A percentile compares a stretch with the other conserved stretches of the same genome.
These are phyloP conservation scores for Pulveroboletus sp. DNA, from an alignment of 1,284 basidiomycete species.

Conservation along the genomic window DNA sequence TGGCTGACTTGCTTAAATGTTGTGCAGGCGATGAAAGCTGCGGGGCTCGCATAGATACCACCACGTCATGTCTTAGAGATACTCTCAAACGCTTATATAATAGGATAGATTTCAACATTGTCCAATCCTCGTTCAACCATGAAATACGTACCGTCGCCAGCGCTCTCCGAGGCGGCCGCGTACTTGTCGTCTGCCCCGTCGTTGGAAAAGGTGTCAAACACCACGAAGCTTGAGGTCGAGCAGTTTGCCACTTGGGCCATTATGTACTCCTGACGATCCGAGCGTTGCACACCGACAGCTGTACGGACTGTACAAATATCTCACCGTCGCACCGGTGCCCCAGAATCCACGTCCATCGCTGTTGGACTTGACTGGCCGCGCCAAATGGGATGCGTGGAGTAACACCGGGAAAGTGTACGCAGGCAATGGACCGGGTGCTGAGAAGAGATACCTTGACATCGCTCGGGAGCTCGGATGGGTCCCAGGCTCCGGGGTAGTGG, in stretches of 20 bases:
- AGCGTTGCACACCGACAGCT: conserved; percentile 54
- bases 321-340: conserved; percentile 61
- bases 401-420: conserved; percentile 52
- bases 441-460: conserved; percentile 68
- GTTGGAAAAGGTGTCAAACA: conserved; percentile 52
- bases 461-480: conserved; percentile 72
- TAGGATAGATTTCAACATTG: conserved; percentile 17
- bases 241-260: conserved; percentile 26
- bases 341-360: conserved; percentile 69
- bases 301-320: conserved; percentile 83
- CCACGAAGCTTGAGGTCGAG: conserved; percentile 74
- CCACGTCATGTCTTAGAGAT: conserved; percentile 6
- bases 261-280: conserved; percentile 33
- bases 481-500: conserved; percentile 35
- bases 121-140: conserved; percentile 14
- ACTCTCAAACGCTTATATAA: conserved; percentile 32
- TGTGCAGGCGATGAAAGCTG: conserved; percentile 77
- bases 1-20: conserved; percentile 6
- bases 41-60: conserved; percentile 68
- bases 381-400: conserved; percentile 89
- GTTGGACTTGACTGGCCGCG: conserved; percentile 77
- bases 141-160: conserved; percentile 45
- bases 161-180: conserved; percentile 60
- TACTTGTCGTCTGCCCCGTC: conserved; percentile 63
- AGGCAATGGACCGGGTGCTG: conserved; percentile 45